These are phyloP conservation scores for Ophiostoma perfectum DNA, from an alignment of 2,329 filamentous ascomycete genomes.

Conservation along the genomic window DNA sequence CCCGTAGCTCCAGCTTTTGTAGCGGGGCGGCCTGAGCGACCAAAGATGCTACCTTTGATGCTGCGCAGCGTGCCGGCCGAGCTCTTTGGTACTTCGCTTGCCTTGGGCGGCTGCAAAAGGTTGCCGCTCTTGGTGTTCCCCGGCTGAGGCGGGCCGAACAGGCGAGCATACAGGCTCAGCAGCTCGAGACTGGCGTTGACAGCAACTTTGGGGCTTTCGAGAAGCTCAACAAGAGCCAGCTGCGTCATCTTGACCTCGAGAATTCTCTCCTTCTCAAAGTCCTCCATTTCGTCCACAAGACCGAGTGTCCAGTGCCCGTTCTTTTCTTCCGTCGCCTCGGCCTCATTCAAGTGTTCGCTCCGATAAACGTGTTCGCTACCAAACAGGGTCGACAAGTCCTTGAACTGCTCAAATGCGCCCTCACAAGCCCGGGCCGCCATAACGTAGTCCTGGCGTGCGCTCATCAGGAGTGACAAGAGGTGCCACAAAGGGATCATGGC, in stretches of 20 bases:
- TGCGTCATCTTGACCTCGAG: slow-evolving; percentile 97
- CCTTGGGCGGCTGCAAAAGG: slow-evolving; percentile 33
- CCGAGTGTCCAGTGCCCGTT: slow-evolving; percentile 36
- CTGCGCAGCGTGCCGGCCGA: slow-evolving; percentile 66
- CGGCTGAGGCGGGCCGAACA: slow-evolving; percentile 64
- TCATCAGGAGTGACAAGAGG: slow-evolving; percentile 77
- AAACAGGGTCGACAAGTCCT: slow-evolving; percentile 64
- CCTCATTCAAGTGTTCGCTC: slow-evolving; percentile 63
- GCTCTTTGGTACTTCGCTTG: slow-evolving; percentile 56
- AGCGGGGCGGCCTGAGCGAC: slow-evolving; percentile 44
- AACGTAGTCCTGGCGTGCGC: slow-evolving; percentile 76
- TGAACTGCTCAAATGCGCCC: slow-evolving; percentile 85
- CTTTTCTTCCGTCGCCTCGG: slow-evolving; percentile 37
- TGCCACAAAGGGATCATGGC: slow-evolving; percentile 81
- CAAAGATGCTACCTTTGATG: slow-evolving; percentile 71
- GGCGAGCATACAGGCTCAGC: slow-evolving; percentile 69
- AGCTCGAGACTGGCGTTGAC: slow-evolving; percentile 86
- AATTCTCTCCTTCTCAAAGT: slow-evolving; percentile 76
- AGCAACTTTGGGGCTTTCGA: slow-evolving; percentile 77
- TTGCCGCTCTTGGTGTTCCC: slow-evolving; percentile 33
- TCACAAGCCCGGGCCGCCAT: slow-evolving; percentile 80
- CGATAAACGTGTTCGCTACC: slow-evolving; percentile 56
- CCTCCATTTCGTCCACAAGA: slow-evolving; percentile 73
- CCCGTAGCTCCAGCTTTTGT: slow-evolving; percentile 32
- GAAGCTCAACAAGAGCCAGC: slow-evolving; percentile 71